phyloP scores from a whole-genome alignment of 768 basidiomycete species.

The Phanerochaete carnosa region DNA sequence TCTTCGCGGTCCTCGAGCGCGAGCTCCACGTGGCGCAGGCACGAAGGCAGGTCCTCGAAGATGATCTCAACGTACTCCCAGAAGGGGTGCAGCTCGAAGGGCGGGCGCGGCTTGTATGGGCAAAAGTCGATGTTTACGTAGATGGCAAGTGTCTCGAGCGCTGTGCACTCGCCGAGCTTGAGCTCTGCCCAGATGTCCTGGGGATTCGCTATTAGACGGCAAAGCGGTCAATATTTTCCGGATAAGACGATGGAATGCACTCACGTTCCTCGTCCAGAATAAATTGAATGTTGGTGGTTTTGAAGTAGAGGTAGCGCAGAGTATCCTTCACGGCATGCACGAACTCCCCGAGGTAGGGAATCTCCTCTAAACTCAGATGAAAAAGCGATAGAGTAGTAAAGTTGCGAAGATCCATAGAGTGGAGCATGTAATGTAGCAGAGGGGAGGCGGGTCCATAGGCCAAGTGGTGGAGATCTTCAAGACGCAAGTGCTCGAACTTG shows the following conservation, averaged over 20 bases:
- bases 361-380: background rate
- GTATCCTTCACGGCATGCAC: background rate
- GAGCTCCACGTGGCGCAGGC: background rate
- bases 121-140: conserved; percentile 3
- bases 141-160: background rate
- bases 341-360: background rate
- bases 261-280: background rate
- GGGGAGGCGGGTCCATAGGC: background rate
- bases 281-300: background rate
- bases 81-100: background rate
- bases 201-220: background rate
- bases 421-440: background rate
- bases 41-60: background rate
- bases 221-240: background rate
- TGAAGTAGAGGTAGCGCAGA: background rate
- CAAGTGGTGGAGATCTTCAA: background rate
- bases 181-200: background rate
- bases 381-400: conserved; percentile 1
- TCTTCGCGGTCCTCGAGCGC: conserved; percentile 3
- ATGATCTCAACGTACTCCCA: conserved; percentile 5
- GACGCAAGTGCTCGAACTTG: background rate
- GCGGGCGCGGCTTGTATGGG: background rate
- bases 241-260: background rate
- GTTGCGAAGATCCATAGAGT: background rate
- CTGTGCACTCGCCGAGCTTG: background rate